phyloP scores from a whole-genome alignment of 345 rosid genomes.

The Rubroshorea leprosula region DNA sequence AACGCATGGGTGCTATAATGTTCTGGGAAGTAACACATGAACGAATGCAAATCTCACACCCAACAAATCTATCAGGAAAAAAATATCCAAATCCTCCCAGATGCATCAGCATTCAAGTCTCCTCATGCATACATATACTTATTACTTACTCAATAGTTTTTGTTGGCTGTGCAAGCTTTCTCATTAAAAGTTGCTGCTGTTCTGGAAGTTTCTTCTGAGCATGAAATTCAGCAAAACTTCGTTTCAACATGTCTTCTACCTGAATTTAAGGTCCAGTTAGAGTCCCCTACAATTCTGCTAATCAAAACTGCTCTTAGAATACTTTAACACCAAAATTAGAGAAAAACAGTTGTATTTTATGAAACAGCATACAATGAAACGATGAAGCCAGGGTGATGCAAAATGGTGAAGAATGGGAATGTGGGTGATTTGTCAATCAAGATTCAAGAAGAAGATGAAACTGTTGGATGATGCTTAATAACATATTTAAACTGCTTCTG shows the following conservation, averaged over 20 bases:
- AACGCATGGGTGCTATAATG: no score
- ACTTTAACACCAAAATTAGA: neutral
- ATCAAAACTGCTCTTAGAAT: neutral
- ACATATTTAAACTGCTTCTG: neutral
- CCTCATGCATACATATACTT: neutral
- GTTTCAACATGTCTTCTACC: slow-evolving; percentile 99
- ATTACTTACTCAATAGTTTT: slow-evolving; percentile 80
- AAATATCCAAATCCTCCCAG: neutral
- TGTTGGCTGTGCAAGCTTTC: slow-evolving; percentile 65
- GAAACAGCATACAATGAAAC: neutral
- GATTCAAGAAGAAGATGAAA: neutral
- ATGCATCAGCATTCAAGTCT: slow-evolving; percentile 14
- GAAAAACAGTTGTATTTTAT: neutral
- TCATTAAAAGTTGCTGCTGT: slow-evolving; percentile 66
- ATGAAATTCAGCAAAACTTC: slow-evolving; percentile 98
- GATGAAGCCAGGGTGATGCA: neutral
- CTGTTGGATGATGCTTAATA: no score
- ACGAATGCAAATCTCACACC: no score
- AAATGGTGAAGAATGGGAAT: slow-evolving; percentile 10
- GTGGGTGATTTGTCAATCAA: no score
- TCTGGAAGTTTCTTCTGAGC: slow-evolving; percentile 92
- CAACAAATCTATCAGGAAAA: slow-evolving; percentile 1
- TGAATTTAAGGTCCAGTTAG: slow-evolving; percentile 26
- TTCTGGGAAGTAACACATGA: neutral
- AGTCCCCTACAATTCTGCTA: slow-evolving; percentile 10